Evolutionary conservation across 208 protist genomes (phyloP).

Genomic region (Trypanosoma mega): DNA sequence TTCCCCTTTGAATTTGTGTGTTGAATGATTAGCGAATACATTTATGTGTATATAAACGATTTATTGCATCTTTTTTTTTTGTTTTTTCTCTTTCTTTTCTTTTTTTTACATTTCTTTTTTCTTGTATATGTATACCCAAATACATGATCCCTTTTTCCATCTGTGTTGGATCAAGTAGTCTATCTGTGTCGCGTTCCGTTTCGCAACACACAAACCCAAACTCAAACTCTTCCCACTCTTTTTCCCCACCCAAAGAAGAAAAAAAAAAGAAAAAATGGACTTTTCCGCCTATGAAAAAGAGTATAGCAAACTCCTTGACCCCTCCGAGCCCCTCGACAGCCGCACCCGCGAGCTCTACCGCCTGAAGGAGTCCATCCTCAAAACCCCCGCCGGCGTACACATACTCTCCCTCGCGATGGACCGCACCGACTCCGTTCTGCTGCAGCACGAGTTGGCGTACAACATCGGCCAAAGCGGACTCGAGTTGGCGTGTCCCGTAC

Average conservation of each 20-base stretch:
- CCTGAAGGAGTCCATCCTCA: conserved; percentile 75
- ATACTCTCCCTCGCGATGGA: conserved; percentile 74
- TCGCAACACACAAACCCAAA: too few species aligned
- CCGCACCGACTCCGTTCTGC: conserved; percentile 91
- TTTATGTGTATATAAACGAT: not conserved
- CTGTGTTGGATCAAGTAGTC: too few species aligned
- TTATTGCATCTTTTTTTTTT: not conserved
- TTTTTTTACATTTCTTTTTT: conserved; percentile 4
- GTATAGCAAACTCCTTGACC: conserved; percentile 73
- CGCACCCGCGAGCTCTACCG: conserved; percentile 87
- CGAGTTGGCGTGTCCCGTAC: conserved; percentile 61
- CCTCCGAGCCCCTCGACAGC: conserved; percentile 70
- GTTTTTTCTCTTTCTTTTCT: conserved; percentile 24
- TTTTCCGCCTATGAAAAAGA: conserved; percentile 40
- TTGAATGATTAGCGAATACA: too few species aligned
- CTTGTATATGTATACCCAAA: conserved; percentile 7
- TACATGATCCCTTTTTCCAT: too few species aligned
- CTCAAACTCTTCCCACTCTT: not conserved
- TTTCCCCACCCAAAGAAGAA: not conserved
- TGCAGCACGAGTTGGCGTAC: conserved; percentile 98
- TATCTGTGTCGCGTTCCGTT: too few species aligned
- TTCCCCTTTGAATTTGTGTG: too few species aligned
- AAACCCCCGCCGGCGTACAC: conserved; percentile 47
- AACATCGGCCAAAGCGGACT: conserved; percentile 95
- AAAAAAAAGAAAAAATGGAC: conserved; percentile 9